Percentiles rank a stretch among this genome's conserved stretches.
Conservation (phyloP, 768 basidiomycete genomes). For the Kwoniella europaea region DNA sequence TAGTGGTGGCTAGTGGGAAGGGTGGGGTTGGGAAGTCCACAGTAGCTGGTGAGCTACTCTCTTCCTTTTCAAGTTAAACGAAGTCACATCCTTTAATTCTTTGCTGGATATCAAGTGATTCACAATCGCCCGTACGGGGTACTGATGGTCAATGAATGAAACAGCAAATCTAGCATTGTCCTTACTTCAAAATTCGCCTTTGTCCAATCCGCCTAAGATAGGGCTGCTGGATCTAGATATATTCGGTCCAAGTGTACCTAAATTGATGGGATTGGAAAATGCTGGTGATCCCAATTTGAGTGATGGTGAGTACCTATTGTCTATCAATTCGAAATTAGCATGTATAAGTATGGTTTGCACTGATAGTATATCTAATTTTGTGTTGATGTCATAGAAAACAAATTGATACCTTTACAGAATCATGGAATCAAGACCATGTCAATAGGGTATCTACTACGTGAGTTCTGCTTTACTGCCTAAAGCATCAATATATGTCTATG, state of each 20-base stretch:
- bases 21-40: constrained; percentile 97
- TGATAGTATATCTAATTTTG: too few species aligned
- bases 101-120: too few species aligned
- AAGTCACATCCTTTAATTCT: neutral
- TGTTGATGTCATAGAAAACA: constrained; percentile 60
- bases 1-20: constrained; percentile 89
- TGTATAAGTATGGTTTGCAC: too few species aligned
- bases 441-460: constrained; percentile 85
- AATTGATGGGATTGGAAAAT: constrained; percentile 83
- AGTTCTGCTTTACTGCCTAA: constrained; percentile 19
- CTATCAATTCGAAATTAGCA: too few species aligned
- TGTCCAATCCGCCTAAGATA: constrained; percentile 63
- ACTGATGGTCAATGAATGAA: neutral
- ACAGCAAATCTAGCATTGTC: constrained; percentile 63
- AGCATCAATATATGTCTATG: neutral
- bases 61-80: neutral
- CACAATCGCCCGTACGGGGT: too few species aligned
- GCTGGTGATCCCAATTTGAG: constrained; percentile 79
- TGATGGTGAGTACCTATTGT: constrained; percentile 60
- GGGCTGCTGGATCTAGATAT: constrained; percentile 94
- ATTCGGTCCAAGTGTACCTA: constrained; percentile 92
- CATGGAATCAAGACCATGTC: constrained; percentile 94
- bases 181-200: constrained; percentile 61
- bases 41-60: constrained; percentile 70
- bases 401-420: constrained; percentile 79